Conservation (phyloP, 306 rosid genomes). For the Lagenaria siceraria region DNA sequence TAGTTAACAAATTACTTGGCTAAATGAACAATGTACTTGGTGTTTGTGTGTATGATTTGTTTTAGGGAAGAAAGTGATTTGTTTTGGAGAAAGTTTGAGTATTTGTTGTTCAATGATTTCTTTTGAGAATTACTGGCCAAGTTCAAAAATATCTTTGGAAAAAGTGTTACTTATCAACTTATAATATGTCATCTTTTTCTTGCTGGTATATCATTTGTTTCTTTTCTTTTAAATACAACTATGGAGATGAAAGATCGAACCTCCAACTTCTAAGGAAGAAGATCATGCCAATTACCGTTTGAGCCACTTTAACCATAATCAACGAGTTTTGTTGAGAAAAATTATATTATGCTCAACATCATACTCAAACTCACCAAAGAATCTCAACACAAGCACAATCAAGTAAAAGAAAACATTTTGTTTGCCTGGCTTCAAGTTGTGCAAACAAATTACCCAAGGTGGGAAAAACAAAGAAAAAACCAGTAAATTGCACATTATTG, state of each 20-base stretch:
- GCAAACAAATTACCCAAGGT: neutral
- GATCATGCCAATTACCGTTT: too few relatives aligned
- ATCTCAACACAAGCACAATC: neutral
- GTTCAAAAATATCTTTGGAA: neutral
- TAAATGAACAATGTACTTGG: neutral
- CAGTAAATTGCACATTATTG: neutral
- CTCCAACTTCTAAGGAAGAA: too few relatives aligned
- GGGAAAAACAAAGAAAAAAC: neutral
- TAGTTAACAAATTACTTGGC: neutral
- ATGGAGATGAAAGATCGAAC: too few relatives aligned
- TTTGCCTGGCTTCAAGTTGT: neutral
- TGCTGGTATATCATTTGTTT: neutral
- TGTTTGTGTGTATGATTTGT: neutral
- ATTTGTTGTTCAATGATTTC: too few relatives aligned
- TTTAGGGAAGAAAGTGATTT: neutral
- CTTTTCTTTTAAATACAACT: too few relatives aligned
- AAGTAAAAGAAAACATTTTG: neutral
- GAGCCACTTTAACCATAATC: neutral
- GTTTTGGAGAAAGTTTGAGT: neutral
- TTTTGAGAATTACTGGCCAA: neutral
- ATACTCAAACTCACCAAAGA: neutral
- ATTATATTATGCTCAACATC: neutral
- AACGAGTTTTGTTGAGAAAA: neutral
- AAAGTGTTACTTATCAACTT: neutral
- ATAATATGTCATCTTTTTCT: neutral